Conservation (phyloP, 306 rosid genomes). For the Lathyrus tuberosus region DNA sequence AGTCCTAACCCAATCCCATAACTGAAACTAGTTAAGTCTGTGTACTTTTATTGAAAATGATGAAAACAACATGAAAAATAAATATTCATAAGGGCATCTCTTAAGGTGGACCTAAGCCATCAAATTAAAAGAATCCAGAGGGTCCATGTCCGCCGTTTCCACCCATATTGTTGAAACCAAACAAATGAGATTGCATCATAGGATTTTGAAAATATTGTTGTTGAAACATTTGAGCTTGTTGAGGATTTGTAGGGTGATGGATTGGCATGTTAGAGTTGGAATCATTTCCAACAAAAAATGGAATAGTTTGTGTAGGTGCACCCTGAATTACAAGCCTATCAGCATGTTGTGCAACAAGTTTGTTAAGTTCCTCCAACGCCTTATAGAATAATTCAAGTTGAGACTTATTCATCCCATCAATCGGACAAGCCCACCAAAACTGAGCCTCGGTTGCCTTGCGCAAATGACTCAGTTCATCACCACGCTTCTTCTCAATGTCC, state of each 20-base stretch:
- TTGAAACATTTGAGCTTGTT: neutral
- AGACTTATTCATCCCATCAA: neutral
- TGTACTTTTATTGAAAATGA: neutral
- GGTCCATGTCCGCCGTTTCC: neutral
- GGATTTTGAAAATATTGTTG: constrained; percentile 1
- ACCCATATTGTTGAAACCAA: constrained; percentile 29
- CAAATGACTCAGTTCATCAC: neutral
- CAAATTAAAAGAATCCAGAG: constrained; percentile 13
- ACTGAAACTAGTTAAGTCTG: neutral
- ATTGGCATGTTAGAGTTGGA: neutral
- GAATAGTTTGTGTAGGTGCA: neutral
- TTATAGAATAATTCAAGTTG: neutral
- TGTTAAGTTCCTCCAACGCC: constrained; percentile 3
- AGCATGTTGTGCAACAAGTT: neutral
- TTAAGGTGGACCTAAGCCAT: neutral
- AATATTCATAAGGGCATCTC: constrained; percentile 29
- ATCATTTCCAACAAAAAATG: neutral
- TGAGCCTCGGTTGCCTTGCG: neutral
- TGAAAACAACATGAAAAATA: neutral
- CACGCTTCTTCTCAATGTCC: neutral
- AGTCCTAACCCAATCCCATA: neutral
- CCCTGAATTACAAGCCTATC: neutral
- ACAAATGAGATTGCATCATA: constrained; percentile 15
- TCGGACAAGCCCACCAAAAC: constrained; percentile 25
- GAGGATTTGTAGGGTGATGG: neutral